Conservation (phyloP, 2,329 filamentous ascomycete genomes). For the Diaporthe sp. region DNA sequence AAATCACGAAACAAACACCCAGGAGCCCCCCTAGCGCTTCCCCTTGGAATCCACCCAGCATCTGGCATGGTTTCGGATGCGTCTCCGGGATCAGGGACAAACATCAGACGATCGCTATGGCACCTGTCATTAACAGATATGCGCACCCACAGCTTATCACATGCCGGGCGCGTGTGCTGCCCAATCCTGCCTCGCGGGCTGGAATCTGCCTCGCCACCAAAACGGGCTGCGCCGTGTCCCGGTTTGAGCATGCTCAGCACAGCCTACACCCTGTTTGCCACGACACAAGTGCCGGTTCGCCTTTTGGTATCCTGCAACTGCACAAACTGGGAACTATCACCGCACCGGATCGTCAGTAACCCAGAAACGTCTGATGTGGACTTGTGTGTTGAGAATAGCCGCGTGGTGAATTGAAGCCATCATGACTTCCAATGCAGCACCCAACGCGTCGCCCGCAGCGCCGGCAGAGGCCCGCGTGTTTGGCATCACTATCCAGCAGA, state of each 20-base stretch:
- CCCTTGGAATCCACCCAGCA: not conserved
- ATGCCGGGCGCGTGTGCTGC: not conserved
- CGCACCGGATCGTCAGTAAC: not conserved
- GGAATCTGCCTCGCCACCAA: constrained; percentile 19
- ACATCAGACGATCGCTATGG: constrained; percentile 24
- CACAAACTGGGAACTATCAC: not conserved
- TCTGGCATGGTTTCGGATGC: constrained; percentile 30
- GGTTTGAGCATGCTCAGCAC: constrained; percentile 21
- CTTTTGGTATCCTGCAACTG: not conserved
- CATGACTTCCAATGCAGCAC: constrained; percentile 15
- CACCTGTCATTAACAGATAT: constrained; percentile 14
- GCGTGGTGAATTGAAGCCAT: constrained; percentile 10
- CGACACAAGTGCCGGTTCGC: not conserved
- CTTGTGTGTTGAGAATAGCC: not conserved
- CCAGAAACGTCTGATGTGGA: not conserved
- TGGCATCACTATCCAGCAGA: constrained; percentile 16
- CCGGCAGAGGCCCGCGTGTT: not conserved
- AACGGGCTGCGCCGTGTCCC: constrained; percentile 19
- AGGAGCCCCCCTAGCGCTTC: not conserved
- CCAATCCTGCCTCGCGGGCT: not conserved
- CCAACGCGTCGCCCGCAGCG: not conserved
- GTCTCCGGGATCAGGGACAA: constrained; percentile 16
- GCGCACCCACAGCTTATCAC: not conserved
- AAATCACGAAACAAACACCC: constrained; percentile 33
- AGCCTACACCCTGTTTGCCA: not conserved